Base-by-base conservation (phyloP, 306 rosid species). In the Ochetophila trinervis region DNA sequence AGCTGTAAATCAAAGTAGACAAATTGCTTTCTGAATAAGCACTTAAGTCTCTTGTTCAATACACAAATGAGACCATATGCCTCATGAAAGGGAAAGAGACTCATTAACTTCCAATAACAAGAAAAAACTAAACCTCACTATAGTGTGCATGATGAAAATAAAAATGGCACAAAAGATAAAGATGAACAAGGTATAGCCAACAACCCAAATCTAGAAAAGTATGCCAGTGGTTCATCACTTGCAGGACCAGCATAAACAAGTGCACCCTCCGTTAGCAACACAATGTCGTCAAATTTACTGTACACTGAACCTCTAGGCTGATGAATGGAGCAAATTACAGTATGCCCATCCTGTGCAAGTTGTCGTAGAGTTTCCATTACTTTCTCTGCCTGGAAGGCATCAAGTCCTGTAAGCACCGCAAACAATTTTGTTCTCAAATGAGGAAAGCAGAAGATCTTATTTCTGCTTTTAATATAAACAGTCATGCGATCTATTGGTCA, bases 321-420 rank as follows among this genome's bases (percentile, higher is more conserved):
- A 78, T 85, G 89, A 77, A 93, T 89, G 61, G 98, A 93, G 83
- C 98, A 93, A 67, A 89, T 87, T 15, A 93, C 97, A 54, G 96
- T 87, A 80, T 93, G 98, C 56, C 98, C 95, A 83, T 89, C 96
- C 70, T 73, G 82, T 19, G 95, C 97, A 63, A 93, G 97, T 74
- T 79, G 83, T 63, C 81, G 86, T 34, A 93, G 96, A 57, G 90
- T 93, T 80, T 89, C 95, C 88, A 89, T 78, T 53, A 93, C 94
- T 76, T 87, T 93, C 82, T 87, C 98, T 42, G 98, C 97, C 85
- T 89, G 98, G 82, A 87, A 89, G 63, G 98, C 89, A 83, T 93
- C 98, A 49, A 93, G 96, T 68, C 98, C 97, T 93, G 85, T 56
- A 77, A 71, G 72, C 23, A 76, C 23, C 67, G 36, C 35, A 51